phyloP scores from a whole-genome alignment of 106 monocot genomes.

The Narthecium ossifragum region DNA sequence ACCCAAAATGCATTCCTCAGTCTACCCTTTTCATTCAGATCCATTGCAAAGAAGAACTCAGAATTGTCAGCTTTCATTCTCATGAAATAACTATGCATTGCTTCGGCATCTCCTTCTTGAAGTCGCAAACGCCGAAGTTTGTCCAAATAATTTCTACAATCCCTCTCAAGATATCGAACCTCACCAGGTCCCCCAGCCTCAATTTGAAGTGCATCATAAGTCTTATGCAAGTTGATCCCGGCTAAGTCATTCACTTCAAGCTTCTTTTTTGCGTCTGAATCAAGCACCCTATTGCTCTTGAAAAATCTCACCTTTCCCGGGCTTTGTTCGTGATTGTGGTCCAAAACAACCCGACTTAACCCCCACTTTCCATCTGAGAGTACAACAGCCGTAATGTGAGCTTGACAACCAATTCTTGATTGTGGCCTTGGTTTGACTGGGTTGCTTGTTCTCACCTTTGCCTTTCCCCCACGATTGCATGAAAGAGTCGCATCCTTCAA shows the following conservation, averaged over 20 bases:
- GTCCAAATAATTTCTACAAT: slow-evolving; percentile 23
- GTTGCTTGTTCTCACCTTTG: no score
- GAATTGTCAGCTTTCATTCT: slow-evolving; percentile 58
- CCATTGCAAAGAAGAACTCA: slow-evolving; percentile 60
- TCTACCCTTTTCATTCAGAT: slow-evolving; percentile 46
- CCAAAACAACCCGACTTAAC: no score
- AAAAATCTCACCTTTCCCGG: slow-evolving; percentile 1
- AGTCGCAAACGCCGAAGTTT: slow-evolving; percentile 42
- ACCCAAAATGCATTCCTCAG: slow-evolving; percentile 62
- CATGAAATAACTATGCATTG: slow-evolving; percentile 41
- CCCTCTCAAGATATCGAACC: slow-evolving; percentile 27
- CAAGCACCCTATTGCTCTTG: slow-evolving; percentile 41
- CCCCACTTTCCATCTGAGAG: no score
- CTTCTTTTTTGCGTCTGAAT: slow-evolving; percentile 13
- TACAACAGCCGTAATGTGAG: no score
- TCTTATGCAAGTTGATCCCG: no score
- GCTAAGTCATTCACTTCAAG: background rate
- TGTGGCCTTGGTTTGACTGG: no score
- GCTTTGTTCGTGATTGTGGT: slow-evolving; percentile 21
- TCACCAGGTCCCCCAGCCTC: slow-evolving; percentile 3
- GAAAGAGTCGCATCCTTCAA: no score
- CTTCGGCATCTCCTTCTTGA: slow-evolving; percentile 50
- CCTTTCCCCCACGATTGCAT: no score
- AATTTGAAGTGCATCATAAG: no score
- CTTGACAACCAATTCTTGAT: no score